A percentile compares a stretch with the other conserved stretches of the same genome.
phyloP scores from a whole-genome alignment of 139 green algal species.

The Yamagishiella unicocca region DNA sequence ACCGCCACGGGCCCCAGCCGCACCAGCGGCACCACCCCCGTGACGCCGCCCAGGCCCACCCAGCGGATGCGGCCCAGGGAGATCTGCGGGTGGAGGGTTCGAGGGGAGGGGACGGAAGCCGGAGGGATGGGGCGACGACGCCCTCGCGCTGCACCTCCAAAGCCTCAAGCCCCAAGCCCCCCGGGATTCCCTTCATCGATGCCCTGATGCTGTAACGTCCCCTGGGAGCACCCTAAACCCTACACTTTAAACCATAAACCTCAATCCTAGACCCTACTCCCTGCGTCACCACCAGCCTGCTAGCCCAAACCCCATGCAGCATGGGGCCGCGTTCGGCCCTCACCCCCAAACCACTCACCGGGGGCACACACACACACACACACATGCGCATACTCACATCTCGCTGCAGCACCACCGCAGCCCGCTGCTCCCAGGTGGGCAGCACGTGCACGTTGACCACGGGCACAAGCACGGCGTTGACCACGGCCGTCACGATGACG shows the following conservation, averaged over 20 bases:
- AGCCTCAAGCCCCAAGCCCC: no score
- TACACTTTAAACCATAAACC: no score
- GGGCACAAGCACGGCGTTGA: conserved; percentile 57
- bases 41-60: conserved; percentile 68
- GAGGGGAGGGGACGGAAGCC: background rate
- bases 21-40: conserved; percentile 69
- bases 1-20: conserved; percentile 63
- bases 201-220: no score
- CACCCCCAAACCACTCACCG: no score
- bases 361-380: no score
- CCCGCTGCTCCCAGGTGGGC: conserved; percentile 32
- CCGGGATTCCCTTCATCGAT: no score
- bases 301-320: no score
- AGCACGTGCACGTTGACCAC: conserved; percentile 51
- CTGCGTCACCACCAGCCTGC: no score
- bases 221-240: no score
- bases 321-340: no score
- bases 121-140: background rate
- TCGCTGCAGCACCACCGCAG: conserved; percentile 46
- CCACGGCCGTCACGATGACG: conserved; percentile 46
- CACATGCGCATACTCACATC: conserved; percentile 59
- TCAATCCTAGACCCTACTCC: no score
- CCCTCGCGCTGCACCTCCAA: no score
- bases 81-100: conserved; percentile 49
- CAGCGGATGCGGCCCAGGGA: conserved; percentile 52